phyloP scores from a whole-genome alignment of 2,329 filamentous ascomycete species.

The Pestalotiopsis sp. region DNA sequence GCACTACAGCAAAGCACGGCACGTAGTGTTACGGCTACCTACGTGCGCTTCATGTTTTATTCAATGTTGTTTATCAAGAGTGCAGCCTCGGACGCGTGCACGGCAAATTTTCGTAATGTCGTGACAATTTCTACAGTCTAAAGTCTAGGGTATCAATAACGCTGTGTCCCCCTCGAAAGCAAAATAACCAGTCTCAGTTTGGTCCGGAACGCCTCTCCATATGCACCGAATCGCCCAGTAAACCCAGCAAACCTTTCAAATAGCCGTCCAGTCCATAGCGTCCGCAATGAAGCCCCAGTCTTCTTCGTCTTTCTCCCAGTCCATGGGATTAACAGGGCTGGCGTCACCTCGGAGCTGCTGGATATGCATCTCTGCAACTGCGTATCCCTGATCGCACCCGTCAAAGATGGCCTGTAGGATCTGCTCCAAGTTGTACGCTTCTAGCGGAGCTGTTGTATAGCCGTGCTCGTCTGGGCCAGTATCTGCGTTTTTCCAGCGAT shows the following conservation, averaged over 20 bases:
- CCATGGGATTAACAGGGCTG: conserved; percentile 17
- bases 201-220: not conserved
- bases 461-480: not conserved
- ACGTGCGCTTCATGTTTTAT: no score
- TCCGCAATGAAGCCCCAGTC: conserved; percentile 62
- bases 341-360: conserved; percentile 19
- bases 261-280: conserved; percentile 61
- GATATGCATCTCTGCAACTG: conserved; percentile 51
- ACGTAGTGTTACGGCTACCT: no score
- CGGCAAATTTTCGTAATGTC: not conserved
- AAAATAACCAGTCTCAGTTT: not conserved
- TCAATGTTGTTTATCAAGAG: no score
- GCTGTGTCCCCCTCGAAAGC: not conserved
- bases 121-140: conserved; percentile 5
- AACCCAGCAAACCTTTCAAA: conserved; percentile 20
- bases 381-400: conserved; percentile 62
- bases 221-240: not conserved
- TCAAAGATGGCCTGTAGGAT: conserved; percentile 60
- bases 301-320: conserved; percentile 36
- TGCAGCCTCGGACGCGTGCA: not conserved
- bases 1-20: no score
- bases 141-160: conserved; percentile 4
- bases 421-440: conserved; percentile 62
- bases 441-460: conserved; percentile 42
- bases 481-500: conserved; percentile 72